phyloP scores from a whole-genome alignment of 768 basidiomycete genomes.

The Tulasnella calospora region DNA sequence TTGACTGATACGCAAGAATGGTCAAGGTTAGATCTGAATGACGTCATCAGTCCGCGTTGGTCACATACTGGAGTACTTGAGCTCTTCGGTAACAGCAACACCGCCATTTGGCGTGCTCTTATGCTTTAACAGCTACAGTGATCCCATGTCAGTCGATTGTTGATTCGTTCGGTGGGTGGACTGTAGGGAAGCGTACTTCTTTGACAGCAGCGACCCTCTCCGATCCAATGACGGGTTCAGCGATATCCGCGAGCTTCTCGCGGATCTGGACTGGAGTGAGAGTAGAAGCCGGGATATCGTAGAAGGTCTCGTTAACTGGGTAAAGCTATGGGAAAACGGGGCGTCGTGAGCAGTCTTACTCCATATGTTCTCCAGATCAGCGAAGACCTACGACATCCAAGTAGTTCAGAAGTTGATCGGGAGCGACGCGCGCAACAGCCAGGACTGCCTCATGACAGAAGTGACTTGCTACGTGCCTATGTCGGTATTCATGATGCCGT shows the following conservation, averaged over 20 bases:
- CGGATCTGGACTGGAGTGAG: slow-evolving; percentile 69
- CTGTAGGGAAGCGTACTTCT: neutral
- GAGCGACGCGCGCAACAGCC: slow-evolving; percentile 66
- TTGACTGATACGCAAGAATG: slow-evolving; percentile 55
- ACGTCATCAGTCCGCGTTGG: neutral
- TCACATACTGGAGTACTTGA: slow-evolving; percentile 80
- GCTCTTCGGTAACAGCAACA: slow-evolving; percentile 71
- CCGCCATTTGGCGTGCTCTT: slow-evolving; percentile 72
- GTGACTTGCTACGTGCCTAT: slow-evolving; percentile 71
- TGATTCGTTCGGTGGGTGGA: too few relatives aligned
- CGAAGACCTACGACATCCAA: slow-evolving; percentile 51
- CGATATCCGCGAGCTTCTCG: slow-evolving; percentile 62
- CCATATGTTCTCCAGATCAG: too few relatives aligned
- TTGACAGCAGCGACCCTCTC: slow-evolving; percentile 37
- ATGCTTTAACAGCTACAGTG: slow-evolving; percentile 48
- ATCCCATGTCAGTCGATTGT: neutral
- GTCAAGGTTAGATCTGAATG: neutral
- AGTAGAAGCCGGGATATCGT: slow-evolving; percentile 64
- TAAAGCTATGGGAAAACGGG: slow-evolving; percentile 52
- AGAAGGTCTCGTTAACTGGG: slow-evolving; percentile 70
- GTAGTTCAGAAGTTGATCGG: slow-evolving; percentile 76
- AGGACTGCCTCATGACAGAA: slow-evolving; percentile 76
- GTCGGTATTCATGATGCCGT: slow-evolving; percentile 41
- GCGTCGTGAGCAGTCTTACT: too few relatives aligned
- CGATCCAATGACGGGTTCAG: slow-evolving; percentile 47